Evolutionary conservation across 495 filamentous ascomycete genomes (phyloP).

Genomic region (Lepraria neglecta): DNA sequence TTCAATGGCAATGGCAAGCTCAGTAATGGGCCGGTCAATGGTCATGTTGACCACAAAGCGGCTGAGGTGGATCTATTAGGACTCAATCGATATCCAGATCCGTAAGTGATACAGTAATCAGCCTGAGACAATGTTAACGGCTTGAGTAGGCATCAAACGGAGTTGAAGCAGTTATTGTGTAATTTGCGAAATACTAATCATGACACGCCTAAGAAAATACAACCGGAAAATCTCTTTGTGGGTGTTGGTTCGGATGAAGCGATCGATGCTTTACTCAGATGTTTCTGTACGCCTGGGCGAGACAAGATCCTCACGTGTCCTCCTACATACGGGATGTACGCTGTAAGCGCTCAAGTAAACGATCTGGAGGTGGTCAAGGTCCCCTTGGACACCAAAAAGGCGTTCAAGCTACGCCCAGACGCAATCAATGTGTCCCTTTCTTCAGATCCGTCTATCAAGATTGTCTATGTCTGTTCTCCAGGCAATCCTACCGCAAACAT

Average conservation of each 20-base stretch:
- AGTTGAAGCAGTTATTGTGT: conserved; percentile 82
- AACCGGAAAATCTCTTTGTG: conserved; percentile 80
- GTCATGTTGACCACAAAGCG: conserved; percentile 26
- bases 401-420: conserved; percentile 64
- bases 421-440: conserved; percentile 61
- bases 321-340: conserved; percentile 98
- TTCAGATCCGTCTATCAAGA: conserved; percentile 64
- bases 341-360: conserved; percentile 87
- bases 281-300: conserved; percentile 79
- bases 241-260: conserved; percentile 95
- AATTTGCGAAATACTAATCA: conserved; percentile 76
- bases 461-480: conserved; percentile 87
- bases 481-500: conserved; percentile 86
- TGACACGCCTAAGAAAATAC: conserved; percentile 68
- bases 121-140: neutral
- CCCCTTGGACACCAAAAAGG: conserved; percentile 55
- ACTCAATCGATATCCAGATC: conserved; percentile 93
- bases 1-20: conserved; percentile 44
- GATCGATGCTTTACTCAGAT: conserved; percentile 86
- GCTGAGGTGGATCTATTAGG: conserved; percentile 60
- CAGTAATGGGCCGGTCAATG: conserved; percentile 34
- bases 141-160: conserved; percentile 61
- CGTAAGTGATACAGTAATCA: conserved; percentile 43
- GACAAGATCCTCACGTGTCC: conserved; percentile 93
- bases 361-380: conserved; percentile 81